phyloP scores from a whole-genome alignment of 495 filamentous ascomycete species.

The Parathielavia appendiculata region DNA sequence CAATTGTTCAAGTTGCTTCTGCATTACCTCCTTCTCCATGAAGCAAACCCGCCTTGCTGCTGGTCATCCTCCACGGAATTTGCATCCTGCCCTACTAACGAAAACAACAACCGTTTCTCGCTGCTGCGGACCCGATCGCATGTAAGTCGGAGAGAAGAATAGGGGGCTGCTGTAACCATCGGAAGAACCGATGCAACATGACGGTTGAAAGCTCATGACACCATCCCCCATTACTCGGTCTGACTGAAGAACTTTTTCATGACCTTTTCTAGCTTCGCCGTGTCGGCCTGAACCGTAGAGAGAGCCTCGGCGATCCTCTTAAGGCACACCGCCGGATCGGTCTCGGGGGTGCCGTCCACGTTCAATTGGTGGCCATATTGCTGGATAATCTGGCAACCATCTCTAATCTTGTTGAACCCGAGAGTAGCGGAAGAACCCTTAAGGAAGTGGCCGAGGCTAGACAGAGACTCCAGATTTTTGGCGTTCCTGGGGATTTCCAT shows the following conservation, averaged over 20 bases:
- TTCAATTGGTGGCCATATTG: constrained; percentile 78
- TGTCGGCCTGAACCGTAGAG: constrained; percentile 67
- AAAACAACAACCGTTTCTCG: not conserved
- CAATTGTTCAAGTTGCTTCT: not conserved
- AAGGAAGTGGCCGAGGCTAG: constrained; percentile 84
- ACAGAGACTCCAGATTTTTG: constrained; percentile 65
- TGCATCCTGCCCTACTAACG: not conserved
- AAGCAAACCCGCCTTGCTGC: not conserved
- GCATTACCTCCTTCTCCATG: constrained; percentile 1
- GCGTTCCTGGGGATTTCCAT: constrained; percentile 45
- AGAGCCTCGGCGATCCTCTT: constrained; percentile 64
- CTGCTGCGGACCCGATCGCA: not conserved
- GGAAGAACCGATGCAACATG: not conserved
- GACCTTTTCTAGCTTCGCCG: constrained; percentile 62
- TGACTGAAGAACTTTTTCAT: constrained; percentile 64
- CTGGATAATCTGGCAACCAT: constrained; percentile 93
- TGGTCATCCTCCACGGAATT: not conserved
- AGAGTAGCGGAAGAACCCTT: constrained; percentile 98
- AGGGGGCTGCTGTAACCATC: not conserved
- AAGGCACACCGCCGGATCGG: constrained; percentile 61
- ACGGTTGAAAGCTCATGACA: no score
- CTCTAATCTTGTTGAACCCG: constrained; percentile 85
- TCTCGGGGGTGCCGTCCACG: constrained; percentile 62
- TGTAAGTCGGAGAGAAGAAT: not conserved
- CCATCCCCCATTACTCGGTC: constrained; percentile 25